Evolutionary conservation across 495 filamentous ascomycete genomes (phyloP).

Genomic region (Penicillium canariense): DNA sequence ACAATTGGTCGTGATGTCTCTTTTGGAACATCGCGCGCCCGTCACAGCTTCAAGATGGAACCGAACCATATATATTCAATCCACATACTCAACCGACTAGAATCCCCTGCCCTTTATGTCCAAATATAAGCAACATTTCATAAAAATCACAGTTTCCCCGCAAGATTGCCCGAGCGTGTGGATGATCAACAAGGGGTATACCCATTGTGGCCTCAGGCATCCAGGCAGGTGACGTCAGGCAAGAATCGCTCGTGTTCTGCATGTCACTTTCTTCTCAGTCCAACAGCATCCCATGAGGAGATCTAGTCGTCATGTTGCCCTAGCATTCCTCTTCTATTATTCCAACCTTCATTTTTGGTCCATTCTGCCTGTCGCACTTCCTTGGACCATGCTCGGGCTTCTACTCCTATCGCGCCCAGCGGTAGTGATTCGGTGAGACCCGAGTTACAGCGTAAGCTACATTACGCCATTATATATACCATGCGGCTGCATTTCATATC

Average conservation of each 20-base stretch:
- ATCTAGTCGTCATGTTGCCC: too few relatives aligned
- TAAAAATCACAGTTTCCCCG: too few relatives aligned
- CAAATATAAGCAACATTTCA: too few relatives aligned
- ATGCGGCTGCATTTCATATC: neutral
- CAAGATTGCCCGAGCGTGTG: too few relatives aligned
- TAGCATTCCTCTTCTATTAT: neutral
- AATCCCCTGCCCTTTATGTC: too few relatives aligned
- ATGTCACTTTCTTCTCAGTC: neutral
- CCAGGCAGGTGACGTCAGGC: constrained; percentile 8
- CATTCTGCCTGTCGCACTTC: neutral
- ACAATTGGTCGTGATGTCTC: too few relatives aligned
- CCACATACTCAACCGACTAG: too few relatives aligned
- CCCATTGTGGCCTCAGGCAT: constrained; percentile 1
- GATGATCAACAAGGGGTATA: neutral
- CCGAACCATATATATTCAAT: too few relatives aligned
- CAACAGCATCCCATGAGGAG: neutral
- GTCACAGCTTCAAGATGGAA: too few relatives aligned
- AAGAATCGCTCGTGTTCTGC: neutral
- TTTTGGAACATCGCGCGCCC: too few relatives aligned
- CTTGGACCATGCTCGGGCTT: neutral
- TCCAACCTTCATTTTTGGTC: neutral
- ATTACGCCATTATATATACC: neutral
- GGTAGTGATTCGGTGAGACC: neutral
- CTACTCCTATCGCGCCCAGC: neutral
- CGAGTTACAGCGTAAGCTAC: neutral